These are phyloP conservation scores for Gossypium gossypioides DNA, from an alignment of 441 rosid genomes.

Conservation along the genomic window DNA sequence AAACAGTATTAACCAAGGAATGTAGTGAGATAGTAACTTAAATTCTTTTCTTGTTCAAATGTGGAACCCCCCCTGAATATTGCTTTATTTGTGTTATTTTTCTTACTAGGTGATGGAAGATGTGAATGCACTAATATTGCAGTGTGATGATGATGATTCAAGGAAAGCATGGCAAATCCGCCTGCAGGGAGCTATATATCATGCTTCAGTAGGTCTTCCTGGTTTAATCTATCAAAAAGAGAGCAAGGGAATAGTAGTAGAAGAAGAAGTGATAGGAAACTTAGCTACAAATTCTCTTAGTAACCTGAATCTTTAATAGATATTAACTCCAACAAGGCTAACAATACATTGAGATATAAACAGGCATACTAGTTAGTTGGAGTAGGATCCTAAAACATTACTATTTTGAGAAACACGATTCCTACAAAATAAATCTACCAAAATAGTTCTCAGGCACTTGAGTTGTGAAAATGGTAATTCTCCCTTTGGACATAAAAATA, in stretches of 20 bases:
- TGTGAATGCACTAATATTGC: conserved; percentile 60
- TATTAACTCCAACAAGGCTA: neutral
- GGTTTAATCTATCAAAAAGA: neutral
- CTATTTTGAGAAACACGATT: neutral
- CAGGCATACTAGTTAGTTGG: neutral
- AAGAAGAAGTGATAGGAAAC: neutral
- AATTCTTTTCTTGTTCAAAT: neutral
- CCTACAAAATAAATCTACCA: neutral
- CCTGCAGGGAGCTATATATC: conserved; percentile 83
- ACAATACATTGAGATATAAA: conserved; percentile 5
- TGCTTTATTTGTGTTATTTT: conserved; percentile 3
- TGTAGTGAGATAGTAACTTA: conserved; percentile 3
- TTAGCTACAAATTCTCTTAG: neutral
- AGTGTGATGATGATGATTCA: conserved; percentile 67
- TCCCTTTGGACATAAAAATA: neutral
- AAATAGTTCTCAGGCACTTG: neutral
- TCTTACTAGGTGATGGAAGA: conserved; percentile 70
- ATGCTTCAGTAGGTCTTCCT: conserved; percentile 60
- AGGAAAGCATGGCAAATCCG: conserved; percentile 77
- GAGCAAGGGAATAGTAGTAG: neutral
- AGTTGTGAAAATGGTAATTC: neutral
- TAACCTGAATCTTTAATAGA: neutral
- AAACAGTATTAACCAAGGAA: neutral
- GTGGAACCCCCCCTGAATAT: neutral
- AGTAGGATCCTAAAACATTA: neutral